Evolutionary conservation across 805 yeast genomes (phyloP).

Genomic region (Kuraishia borneana): DNA sequence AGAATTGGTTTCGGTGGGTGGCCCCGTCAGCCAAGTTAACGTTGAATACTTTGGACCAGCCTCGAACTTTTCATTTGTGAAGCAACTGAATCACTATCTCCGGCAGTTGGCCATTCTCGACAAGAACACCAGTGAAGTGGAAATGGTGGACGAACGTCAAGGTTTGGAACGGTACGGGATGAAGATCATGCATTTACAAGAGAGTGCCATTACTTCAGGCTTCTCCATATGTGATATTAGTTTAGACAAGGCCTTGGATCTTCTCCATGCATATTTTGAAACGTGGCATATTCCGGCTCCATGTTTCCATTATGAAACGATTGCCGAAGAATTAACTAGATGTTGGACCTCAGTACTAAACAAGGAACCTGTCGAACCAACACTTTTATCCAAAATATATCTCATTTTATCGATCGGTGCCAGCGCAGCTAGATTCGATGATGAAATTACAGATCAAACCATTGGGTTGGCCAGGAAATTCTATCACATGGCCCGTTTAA

Average conservation of each 20-base stretch:
- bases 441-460: slow-evolving; percentile 2
- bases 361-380: not conserved
- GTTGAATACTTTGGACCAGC: slow-evolving; percentile 14
- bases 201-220: not conserved
- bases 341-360: slow-evolving; percentile 6
- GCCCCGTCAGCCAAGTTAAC: not conserved
- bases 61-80: slow-evolving; percentile 13
- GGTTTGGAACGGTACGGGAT: slow-evolving; percentile 13
- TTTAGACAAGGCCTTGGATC: slow-evolving; percentile 5
- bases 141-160: slow-evolving; percentile 6
- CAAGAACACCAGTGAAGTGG: slow-evolving; percentile 3
- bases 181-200: slow-evolving; percentile 7
- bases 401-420: slow-evolving; percentile 12
- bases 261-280: slow-evolving; percentile 10
- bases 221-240: slow-evolving; percentile 7
- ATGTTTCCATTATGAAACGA: slow-evolving; percentile 9
- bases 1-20: not conserved
- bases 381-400: slow-evolving; percentile 7
- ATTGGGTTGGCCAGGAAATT: slow-evolving; percentile 11
- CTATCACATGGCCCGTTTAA: slow-evolving; percentile 8
- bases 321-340: slow-evolving; percentile 7
- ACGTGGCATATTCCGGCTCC: slow-evolving; percentile 13
- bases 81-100: slow-evolving; percentile 11
- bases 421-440: slow-evolving; percentile 8
- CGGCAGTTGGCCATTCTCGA: not conserved